A percentile compares a stretch with the other conserved stretches of the same genome.
phyloP scores from a whole-genome alignment of 805 yeast species.

The Scheffersomyces coipomensis region DNA sequence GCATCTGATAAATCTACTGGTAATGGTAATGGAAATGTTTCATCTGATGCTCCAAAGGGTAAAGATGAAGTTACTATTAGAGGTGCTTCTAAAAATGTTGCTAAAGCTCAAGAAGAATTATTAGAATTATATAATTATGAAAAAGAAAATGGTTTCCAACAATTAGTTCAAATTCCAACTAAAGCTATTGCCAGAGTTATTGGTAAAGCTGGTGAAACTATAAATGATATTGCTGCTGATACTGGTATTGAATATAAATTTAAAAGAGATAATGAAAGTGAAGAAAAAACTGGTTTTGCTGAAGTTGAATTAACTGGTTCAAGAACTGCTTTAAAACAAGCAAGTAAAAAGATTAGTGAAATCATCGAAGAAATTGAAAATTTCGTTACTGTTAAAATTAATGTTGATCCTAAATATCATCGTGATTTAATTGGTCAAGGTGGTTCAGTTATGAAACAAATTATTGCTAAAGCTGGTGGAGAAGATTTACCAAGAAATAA shows the following conservation, averaged over 20 bases:
- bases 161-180: conserved; percentile 63
- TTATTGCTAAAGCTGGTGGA: conserved; percentile 75
- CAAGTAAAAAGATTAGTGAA: conserved; percentile 57
- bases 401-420: conserved; percentile 73
- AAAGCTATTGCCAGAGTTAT: conserved; percentile 81
- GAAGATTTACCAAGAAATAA: conserved; percentile 48
- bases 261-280: conserved; percentile 41
- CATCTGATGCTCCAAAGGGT: conserved; percentile 40
- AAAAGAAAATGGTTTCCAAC: conserved; percentile 75
- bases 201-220: conserved; percentile 84
- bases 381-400: conserved; percentile 52
- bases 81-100: conserved; percentile 90
- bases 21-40: conserved; percentile 20
- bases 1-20: conserved; percentile 15
- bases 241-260: conserved; percentile 58
- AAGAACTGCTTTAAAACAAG: conserved; percentile 69
- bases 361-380: conserved; percentile 69
- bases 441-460: conserved; percentile 71
- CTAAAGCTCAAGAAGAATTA: conserved; percentile 79
- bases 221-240: conserved; percentile 74
- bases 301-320: conserved; percentile 78
- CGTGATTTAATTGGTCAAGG: conserved; percentile 75
- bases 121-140: conserved; percentile 82
- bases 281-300: conserved; percentile 48
- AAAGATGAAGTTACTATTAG: conserved; percentile 67